Evolutionary conservation across 2,329 filamentous ascomycete genomes (phyloP), one percentile per base, ranked within the genome.

Genomic region (Calonectria leucothoes): DNA sequence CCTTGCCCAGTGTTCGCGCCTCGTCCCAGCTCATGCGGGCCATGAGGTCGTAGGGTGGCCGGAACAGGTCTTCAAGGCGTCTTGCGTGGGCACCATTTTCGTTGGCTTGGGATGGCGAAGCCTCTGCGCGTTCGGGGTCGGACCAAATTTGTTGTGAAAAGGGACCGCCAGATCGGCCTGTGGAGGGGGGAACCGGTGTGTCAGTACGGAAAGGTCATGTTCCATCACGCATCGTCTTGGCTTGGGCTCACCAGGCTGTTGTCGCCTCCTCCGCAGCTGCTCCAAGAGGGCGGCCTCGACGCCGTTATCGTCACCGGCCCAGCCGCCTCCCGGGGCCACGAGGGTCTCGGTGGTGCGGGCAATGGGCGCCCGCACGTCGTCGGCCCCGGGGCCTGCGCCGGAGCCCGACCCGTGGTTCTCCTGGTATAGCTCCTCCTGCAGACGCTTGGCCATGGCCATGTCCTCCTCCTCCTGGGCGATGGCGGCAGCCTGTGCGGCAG

Each of bases 11-110:
- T 20, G 96, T 91, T 68, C 97, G 92, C 17, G 95, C 97, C 71
- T 93, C 90, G 76, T 98, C 95, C 93, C 95, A 98, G n/a, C 91
- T 87, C 37, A 95, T 84, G 39, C 91, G 91, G 27, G 91, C 92
- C 87, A 99, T 98, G 52, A 99, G 86, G 45, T 98, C 95, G 83
- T 96, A 97, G 0, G 97, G 97, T 3, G 97, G 97, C 48, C 96
- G 91, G 85, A 97, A 99, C 74, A 99, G 91, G 82, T 98, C 95
- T 45, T 96, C 95, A 5, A 99, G 92, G 79, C 94, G 92, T 76
- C 90, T 93, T 12, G 93, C 91, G 82, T 97, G 95, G 49, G 89
- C 88, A 7, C 75, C 89, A 80, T 93, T 91, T 29, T 92, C 83
- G 35, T 72, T 65, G 42, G 82, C 78, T 57, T 23, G 80, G 64